These are phyloP conservation scores for Petunia hybrid DNA, from an alignment of 305 asterid species.

Conservation along the genomic window DNA sequence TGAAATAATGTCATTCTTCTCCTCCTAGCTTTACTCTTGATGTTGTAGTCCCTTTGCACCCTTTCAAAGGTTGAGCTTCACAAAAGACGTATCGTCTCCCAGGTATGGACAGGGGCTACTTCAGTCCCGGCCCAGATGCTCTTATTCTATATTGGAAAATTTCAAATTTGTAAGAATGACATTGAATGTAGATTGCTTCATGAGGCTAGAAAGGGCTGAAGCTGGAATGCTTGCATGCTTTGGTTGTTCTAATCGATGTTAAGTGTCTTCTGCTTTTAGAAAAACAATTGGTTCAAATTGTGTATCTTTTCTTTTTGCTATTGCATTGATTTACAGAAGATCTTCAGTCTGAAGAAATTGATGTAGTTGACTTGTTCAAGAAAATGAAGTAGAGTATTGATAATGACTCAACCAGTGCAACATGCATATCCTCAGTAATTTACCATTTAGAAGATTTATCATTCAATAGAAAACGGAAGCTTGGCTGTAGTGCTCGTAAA, in stretches of 20 bases:
- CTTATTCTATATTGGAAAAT: conserved; percentile 78
- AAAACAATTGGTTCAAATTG: neutral
- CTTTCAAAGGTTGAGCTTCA: neutral
- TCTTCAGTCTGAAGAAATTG: conserved; percentile 61
- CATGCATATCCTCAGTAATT: conserved; percentile 73
- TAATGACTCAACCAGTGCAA: conserved; percentile 48
- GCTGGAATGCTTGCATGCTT: conserved; percentile 40
- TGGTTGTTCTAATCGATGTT: neutral
- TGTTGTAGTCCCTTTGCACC: neutral
- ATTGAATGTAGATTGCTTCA: conserved; percentile 59
- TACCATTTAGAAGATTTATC: conserved; percentile 7
- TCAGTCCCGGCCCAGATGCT: conserved; percentile 72
- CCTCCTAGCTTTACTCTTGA: neutral
- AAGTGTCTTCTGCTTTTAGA: conserved; percentile 27
- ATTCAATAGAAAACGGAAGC: neutral
- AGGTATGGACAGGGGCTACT: conserved; percentile 69
- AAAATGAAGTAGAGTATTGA: conserved; percentile 67
- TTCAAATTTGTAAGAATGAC: conserved; percentile 57
- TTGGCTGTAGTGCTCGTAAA: neutral
- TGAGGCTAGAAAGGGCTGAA: conserved; percentile 58
- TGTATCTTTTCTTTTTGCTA: neutral
- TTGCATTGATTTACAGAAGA: conserved; percentile 54
- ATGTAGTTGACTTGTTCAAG: conserved; percentile 63
- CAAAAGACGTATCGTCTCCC: conserved; percentile 28
- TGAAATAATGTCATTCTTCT: too few species aligned